Conservation (phyloP, 208 protist species). For the Vickermania spadyakhi region DNA sequence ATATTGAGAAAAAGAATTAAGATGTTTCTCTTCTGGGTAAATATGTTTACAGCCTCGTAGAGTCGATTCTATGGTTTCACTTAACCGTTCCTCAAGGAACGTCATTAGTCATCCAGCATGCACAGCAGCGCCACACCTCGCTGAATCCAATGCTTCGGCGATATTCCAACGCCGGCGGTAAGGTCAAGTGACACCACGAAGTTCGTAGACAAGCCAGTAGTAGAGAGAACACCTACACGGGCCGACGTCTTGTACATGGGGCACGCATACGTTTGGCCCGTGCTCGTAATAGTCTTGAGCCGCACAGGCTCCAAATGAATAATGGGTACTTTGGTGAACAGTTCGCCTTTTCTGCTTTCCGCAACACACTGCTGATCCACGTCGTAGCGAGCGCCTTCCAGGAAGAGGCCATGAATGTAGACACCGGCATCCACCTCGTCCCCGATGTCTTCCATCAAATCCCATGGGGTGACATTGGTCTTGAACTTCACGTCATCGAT, state of each 20-base stretch:
- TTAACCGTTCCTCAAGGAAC: too few relatives aligned
- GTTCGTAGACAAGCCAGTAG: constrained; percentile 89
- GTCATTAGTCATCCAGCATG: constrained; percentile 83
- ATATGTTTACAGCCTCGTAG: too few relatives aligned
- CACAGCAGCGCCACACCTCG: constrained; percentile 90
- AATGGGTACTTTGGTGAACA: constrained; percentile 82
- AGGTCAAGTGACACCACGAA: constrained; percentile 88
- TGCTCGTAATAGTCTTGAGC: constrained; percentile 15
- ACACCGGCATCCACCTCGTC: constrained; percentile 60
- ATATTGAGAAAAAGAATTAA: too few relatives aligned
- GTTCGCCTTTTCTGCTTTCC: constrained; percentile 78
- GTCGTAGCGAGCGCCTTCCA: constrained; percentile 86
- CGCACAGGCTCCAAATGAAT: constrained; percentile 87
- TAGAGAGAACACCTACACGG: constrained; percentile 83
- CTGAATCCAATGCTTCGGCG: constrained; percentile 87
- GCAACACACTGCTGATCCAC: constrained; percentile 24
- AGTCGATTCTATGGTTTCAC: too few relatives aligned
- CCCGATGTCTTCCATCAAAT: constrained; percentile 60
- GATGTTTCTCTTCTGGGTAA: too few relatives aligned
- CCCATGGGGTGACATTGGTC: constrained; percentile 74
- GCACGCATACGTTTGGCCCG: constrained; percentile 58
- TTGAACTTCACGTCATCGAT: constrained; percentile 89
- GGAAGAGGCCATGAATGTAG: constrained; percentile 89
- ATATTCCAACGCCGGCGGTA: constrained; percentile 6
- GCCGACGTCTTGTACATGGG: constrained; percentile 92